Evolutionary conservation across 306 rosid species (phyloP).

Genomic region (Quercus wislizeni): DNA sequence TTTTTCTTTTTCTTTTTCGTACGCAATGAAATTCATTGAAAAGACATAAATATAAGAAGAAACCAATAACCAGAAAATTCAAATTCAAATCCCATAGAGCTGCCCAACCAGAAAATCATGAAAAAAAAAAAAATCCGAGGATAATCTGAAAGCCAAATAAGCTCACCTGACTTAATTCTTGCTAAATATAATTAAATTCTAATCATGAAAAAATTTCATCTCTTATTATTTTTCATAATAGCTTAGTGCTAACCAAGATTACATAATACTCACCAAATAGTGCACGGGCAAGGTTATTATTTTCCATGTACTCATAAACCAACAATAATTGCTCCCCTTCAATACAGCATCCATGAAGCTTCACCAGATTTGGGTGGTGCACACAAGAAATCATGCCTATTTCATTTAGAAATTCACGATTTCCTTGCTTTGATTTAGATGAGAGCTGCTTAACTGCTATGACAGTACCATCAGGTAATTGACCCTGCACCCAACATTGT

Average conservation of each 20-base stretch:
- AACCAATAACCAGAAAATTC: background rate
- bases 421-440: slow-evolving; percentile 30
- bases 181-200: too few species aligned
- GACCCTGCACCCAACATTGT: slow-evolving; percentile 12
- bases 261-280: slow-evolving; percentile 54
- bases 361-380: slow-evolving; percentile 26
- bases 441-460: slow-evolving; percentile 30
- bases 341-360: slow-evolving; percentile 15
- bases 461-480: slow-evolving; percentile 4
- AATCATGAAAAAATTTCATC: background rate
- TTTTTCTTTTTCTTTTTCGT: too few species aligned
- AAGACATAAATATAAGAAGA: slow-evolving; percentile 11
- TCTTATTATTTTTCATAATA: background rate
- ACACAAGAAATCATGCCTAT: slow-evolving; percentile 24
- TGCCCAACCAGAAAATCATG: background rate
- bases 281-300: slow-evolving; percentile 37
- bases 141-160: background rate
- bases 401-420: slow-evolving; percentile 27
- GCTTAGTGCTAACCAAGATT: background rate
- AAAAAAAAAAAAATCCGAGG: background rate
- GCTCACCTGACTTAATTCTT: background rate
- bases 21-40: too few species aligned
- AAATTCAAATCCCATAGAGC: background rate
- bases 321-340: slow-evolving; percentile 14
- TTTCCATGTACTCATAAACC: background rate